Evolutionary conservation across 73 alveolate genomes (phyloP), one percentile per base, ranked within the genome.

Genomic region (Stentor roeselii): DNA sequence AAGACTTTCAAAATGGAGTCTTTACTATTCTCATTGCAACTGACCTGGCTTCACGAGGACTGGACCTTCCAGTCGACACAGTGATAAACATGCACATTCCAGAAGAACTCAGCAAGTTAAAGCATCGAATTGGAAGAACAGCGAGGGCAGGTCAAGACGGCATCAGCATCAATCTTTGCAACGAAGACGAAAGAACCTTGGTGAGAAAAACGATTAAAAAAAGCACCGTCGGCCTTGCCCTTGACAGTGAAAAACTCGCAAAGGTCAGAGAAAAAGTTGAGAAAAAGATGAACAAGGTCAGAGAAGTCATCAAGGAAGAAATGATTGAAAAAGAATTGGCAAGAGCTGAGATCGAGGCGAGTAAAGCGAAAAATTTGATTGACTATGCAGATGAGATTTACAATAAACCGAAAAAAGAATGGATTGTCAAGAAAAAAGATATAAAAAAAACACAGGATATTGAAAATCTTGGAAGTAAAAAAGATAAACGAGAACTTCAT

Each of bases 51-150:
- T 99, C 99, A 38, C 88, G 99, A 90, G 99, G 99, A 31, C 87
- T 98, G 30, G 99, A 98, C 91, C 89, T 98, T 27, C 97, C 93
- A 58, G 89, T 90, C 76, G 98, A 94, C 76, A 89, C 97, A 74
- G 99, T 98, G 38, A 94, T 98, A 59, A 98, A 98, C 88, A 92
- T 96, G 87, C 95, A 95, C 42, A 91, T 97, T 88, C 99, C 99
- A 6, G 90, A 86, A 59, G 98, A 95, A 82, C 93, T 94, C 1
- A 96, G 96, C 36, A 90, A 99, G 88, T 97, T 97, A 75, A 92
- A 95, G 35, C 99, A 98, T 83, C 93, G 99, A 78, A 98, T 98
- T 3, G 99, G 99, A 58, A 96, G 99, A 89, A 98, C 99, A 3
- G 99, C 99, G 36, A 92, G 99, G 83, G 98, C 98, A 58, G 99